Evolutionary conservation across 2,329 filamentous ascomycete genomes (phyloP).

Genomic region (Botrytis cinerea): DNA sequence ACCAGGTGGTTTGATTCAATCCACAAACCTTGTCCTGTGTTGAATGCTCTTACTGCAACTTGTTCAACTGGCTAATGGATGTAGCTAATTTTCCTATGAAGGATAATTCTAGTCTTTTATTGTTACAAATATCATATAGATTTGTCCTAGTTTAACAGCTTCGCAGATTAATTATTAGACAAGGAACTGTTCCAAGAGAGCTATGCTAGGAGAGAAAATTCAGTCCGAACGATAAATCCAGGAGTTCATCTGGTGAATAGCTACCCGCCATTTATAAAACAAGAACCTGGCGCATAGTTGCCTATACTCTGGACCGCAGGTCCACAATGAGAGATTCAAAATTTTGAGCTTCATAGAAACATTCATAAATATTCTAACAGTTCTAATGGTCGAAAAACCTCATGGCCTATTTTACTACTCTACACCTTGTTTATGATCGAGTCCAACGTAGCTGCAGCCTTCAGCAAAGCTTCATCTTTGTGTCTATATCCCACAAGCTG

Average conservation of each 20-base stretch:
- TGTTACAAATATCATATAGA: not conserved
- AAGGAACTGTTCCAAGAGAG: not conserved
- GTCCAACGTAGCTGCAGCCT: slow-evolving; percentile 37
- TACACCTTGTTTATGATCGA: not conserved
- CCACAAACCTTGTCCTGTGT: not conserved
- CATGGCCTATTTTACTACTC: not conserved
- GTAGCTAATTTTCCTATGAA: not conserved
- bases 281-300: not conserved
- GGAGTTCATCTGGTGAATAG: not conserved
- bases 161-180: not conserved
- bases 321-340: not conserved
- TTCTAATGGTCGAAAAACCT: not conserved
- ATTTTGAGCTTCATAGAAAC: not conserved
- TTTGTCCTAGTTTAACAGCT: too few relatives aligned
- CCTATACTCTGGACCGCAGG: not conserved
- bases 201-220: not conserved
- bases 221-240: not conserved
- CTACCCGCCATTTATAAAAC: not conserved
- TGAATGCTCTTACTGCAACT: not conserved
- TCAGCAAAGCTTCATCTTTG: slow-evolving; percentile 39
- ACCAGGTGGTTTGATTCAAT: not conserved
- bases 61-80: not conserved
- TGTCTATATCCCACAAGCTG: slow-evolving; percentile 42
- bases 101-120: not conserved
- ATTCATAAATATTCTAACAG: not conserved